Evolutionary conservation across 306 rosid species (phyloP).

Genomic region (Arachis stenosperma): DNA sequence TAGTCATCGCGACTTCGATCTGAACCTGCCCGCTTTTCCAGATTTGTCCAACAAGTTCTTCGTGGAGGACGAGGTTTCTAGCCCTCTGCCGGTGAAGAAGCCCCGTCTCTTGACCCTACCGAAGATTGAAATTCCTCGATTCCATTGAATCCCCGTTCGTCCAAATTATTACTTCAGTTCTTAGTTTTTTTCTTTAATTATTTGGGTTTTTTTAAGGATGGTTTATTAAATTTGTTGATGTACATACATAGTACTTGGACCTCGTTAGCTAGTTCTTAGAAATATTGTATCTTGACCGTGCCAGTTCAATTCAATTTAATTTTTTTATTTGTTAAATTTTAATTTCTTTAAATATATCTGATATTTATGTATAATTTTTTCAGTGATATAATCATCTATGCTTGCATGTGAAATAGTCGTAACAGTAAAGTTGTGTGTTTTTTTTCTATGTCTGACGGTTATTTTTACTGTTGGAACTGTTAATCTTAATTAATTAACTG

Average conservation of each 20-base stretch:
- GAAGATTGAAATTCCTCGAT: slow-evolving; percentile 52
- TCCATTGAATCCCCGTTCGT: slow-evolving; percentile 15
- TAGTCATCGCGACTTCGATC: slow-evolving; percentile 73
- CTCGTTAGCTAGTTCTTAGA: slow-evolving; percentile 19
- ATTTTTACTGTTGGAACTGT: slow-evolving; percentile 43
- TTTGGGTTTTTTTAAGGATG: neutral
- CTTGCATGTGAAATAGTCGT: too few species aligned
- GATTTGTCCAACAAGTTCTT: slow-evolving; percentile 56
- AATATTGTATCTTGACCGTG: slow-evolving; percentile 35
- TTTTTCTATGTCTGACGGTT: slow-evolving; percentile 30
- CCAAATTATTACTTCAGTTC: neutral
- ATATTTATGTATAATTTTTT: too few species aligned
- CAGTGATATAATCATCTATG: neutral
- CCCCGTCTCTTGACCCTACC: slow-evolving; percentile 56
- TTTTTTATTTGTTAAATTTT: slow-evolving; percentile 5
- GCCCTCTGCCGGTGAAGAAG: slow-evolving; percentile 78
- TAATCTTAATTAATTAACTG: neutral
- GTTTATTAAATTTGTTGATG: slow-evolving; percentile 35
- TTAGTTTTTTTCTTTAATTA: slow-evolving; percentile 1
- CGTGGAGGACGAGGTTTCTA: slow-evolving; percentile 89
- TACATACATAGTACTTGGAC: slow-evolving; percentile 49
- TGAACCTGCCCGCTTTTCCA: slow-evolving; percentile 84
- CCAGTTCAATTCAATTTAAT: slow-evolving; percentile 43
- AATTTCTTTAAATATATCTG: neutral
- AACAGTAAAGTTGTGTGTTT: slow-evolving; percentile 19